Percentiles rank a stretch among this genome's conserved stretches.
Conservation (phyloP, 345 rosid genomes). For the Salix dunnii region DNA sequence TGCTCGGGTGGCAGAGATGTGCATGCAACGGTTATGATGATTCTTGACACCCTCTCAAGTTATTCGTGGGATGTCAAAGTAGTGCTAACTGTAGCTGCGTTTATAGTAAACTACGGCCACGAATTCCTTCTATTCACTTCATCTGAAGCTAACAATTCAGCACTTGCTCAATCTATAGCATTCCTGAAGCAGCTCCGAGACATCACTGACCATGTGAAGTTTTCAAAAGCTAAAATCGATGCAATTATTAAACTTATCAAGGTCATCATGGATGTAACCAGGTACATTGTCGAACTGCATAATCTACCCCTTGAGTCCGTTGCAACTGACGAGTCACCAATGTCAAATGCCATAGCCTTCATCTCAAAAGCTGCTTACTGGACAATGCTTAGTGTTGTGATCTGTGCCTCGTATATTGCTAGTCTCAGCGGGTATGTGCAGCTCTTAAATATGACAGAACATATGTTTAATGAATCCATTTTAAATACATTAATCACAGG, state of each 20-base stretch:
- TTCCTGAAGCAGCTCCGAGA: conserved; percentile 46
- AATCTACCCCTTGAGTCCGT: background rate
- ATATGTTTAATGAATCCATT: background rate
- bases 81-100: conserved; percentile 48
- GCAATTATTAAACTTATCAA: background rate
- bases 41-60: conserved; percentile 36
- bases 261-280: background rate
- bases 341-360: background rate
- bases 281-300: background rate
- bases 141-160: conserved; percentile 25
- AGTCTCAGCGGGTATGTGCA: background rate
- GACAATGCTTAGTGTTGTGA: conserved; percentile 1
- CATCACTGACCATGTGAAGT: conserved; percentile 24
- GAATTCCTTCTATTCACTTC: conserved; percentile 40
- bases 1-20: conserved; percentile 46
- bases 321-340: background rate
- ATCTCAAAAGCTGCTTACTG: conserved; percentile 1
- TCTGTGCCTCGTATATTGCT: background rate
- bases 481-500: background rate
- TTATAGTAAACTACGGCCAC: conserved; percentile 36
- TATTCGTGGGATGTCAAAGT: conserved; percentile 51
- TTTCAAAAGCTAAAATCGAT: conserved; percentile 30
- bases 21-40: conserved; percentile 35
- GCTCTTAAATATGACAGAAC: background rate
- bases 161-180: conserved; percentile 39